Percentiles rank a stretch among this genome's conserved stretches.
Conservation (phyloP, 306 rosid genomes). For the Trichosanthes truncata region DNA sequence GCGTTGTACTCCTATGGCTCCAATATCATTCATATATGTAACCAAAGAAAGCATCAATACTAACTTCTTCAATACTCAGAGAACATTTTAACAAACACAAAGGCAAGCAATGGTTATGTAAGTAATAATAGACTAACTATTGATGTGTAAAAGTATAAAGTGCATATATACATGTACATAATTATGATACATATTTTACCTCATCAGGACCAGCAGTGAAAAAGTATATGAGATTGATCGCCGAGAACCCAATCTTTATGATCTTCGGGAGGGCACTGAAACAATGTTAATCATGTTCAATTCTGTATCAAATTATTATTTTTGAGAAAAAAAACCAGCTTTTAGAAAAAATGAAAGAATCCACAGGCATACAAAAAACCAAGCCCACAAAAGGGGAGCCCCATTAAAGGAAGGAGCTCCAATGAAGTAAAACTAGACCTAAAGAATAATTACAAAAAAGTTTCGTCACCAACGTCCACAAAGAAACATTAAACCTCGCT, state of each 20-base stretch:
- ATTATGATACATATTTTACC: slow-evolving; percentile 33
- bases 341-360: too few relatives aligned
- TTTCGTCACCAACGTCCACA: too few relatives aligned
- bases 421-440: too few relatives aligned
- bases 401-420: too few relatives aligned
- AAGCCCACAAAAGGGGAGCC: too few relatives aligned
- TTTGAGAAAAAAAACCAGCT: too few relatives aligned
- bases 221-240: slow-evolving; percentile 97
- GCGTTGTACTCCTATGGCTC: neutral
- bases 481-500: too few relatives aligned
- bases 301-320: slow-evolving; percentile 1
- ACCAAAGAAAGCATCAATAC: neutral
- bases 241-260: slow-evolving; percentile 90
- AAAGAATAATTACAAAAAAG: too few relatives aligned
- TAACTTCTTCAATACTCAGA: neutral
- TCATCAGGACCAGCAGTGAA: slow-evolving; percentile 99
- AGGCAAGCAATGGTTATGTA: neutral
- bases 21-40: neutral
- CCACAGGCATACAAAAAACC: too few relatives aligned
- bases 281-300: slow-evolving; percentile 19
- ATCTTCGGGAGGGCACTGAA: slow-evolving; percentile 88
- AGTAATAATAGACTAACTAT: neutral
- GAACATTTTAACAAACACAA: neutral
- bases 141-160: neutral
- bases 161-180: neutral